Conservation (phyloP, 768 basidiomycete species). For the Scleroderma citrinum region DNA sequence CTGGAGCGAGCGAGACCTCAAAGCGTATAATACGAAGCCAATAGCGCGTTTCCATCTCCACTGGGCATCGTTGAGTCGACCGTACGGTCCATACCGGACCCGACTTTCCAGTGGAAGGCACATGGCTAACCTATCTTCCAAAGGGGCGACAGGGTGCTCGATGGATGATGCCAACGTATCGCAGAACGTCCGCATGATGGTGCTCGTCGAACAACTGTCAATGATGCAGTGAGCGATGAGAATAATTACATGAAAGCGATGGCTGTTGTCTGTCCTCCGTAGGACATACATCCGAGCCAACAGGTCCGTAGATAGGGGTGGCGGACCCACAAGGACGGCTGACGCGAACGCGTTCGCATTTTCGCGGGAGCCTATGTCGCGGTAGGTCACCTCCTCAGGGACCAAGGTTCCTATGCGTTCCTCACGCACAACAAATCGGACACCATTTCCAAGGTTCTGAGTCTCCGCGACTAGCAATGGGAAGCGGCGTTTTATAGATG, state of each 20-base stretch:
- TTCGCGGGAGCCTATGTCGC: conserved; percentile 28
- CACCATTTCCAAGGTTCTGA: conserved; percentile 23
- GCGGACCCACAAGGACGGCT: conserved; percentile 28
- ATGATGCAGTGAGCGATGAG: conserved; percentile 45
- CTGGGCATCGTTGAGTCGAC: conserved; percentile 26
- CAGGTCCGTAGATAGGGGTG: conserved; percentile 33
- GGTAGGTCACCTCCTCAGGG: conserved; percentile 35
- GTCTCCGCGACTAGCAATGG: conserved; percentile 44
- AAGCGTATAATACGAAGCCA: conserved; percentile 31
- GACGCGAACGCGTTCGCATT: conserved; percentile 32
- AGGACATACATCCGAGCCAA: conserved; percentile 40
- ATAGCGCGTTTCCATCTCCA: conserved; percentile 43
- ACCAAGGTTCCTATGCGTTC: conserved; percentile 22
- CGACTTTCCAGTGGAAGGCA: conserved; percentile 37
- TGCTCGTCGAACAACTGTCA: conserved; percentile 43
- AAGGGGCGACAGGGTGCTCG: conserved; percentile 10
- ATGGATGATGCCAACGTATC: conserved; percentile 27
- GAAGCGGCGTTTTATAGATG: conserved; percentile 40
- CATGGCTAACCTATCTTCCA: conserved; percentile 35
- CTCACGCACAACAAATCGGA: conserved; percentile 37
- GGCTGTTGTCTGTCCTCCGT: conserved; percentile 32
- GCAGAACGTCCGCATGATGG: conserved; percentile 39
- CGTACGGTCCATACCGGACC: conserved; percentile 21
- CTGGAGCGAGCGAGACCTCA: conserved; percentile 27
- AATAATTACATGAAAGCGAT: conserved; percentile 36